Evolutionary conservation across 768 basidiomycete species (phyloP), one percentile per base, ranked within the genome.

Genomic region (Leccinum sublutescens): DNA sequence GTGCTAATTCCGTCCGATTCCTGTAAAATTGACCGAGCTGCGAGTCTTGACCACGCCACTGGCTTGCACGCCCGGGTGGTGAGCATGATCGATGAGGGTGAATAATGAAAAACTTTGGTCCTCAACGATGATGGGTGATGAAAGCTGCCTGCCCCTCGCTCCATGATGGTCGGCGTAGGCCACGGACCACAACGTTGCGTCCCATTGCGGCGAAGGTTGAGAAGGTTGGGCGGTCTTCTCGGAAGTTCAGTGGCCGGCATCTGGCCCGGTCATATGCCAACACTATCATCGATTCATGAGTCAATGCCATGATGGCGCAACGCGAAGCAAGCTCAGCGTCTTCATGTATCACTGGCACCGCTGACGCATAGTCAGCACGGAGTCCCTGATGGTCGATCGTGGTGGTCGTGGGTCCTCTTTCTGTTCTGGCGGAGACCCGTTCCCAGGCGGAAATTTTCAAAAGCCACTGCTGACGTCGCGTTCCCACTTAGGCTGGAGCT

Each of bases 171-270:
- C 49, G 36, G 58, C 52, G 54, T 54, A 40, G 52, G 23, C 50
- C 54, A 47, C 10, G 40, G n/a, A 19, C 19, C 5, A 45, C 53
- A 57, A 38, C 49, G 58, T 58, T 63, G 58, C 64, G 14, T 29
- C 49, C 19, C 19, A 45, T 17, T 19, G 59, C 45, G 64, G 58
- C 19, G 31, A 47, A 33, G 9, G 50, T 55, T 54, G 58, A 63
- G 54, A 60, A 61, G 15, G 49, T 53, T 21, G 25, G 36, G 58
- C 56, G 56, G 53, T 57, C 64, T 63, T 63, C 50, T 67, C 60
- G 68, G 62, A 25, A 4, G 33, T 15, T 55, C 27, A n/a, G n/a
- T 21, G 55, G 5, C 27, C 43, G 31, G 47, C 14, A 50, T 36
- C 19, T 15, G 54, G 53, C 31, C 19, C 19, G 43, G 43, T 9